These are phyloP conservation scores for Angophora floribunda DNA, from an alignment of 345 rosid genomes.

Conservation along the genomic window DNA sequence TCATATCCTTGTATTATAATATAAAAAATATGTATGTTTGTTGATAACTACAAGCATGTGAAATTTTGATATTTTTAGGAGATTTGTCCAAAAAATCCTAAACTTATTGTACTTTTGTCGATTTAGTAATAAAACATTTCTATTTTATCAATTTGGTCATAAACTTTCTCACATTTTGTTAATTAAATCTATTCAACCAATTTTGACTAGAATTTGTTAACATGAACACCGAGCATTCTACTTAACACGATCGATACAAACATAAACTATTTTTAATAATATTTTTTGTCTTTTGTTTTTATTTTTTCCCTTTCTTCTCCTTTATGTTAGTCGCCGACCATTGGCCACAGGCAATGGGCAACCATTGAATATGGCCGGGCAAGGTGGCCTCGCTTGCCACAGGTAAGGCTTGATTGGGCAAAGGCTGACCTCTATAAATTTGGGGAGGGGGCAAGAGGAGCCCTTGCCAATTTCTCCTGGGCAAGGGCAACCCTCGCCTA, in stretches of 20 bases:
- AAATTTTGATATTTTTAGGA: neutral
- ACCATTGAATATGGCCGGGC: too few species aligned
- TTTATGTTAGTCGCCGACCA: too few species aligned
- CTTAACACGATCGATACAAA: accelerated
- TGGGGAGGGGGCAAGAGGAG: neutral
- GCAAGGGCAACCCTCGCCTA: neutral
- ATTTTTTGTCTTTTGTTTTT: too few species aligned
- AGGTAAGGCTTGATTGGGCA: accelerated
- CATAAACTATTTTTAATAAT: too few species aligned
- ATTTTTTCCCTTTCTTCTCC: neutral
- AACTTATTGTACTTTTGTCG: accelerated
- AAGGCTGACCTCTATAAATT: accelerated
- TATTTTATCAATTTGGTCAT: accelerated
- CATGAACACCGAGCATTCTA: accelerated
- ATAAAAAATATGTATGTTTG: neutral
- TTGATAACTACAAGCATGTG: neutral
- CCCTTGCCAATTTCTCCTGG: neutral
- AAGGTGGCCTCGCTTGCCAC: accelerated
- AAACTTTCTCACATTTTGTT: too few species aligned
- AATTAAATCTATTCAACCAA: accelerated
- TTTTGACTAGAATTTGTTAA: too few species aligned
- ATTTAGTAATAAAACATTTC: too few species aligned
- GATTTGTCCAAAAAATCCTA: neutral
- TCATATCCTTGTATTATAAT: neutral
- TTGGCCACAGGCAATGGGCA: too few species aligned